Evolutionary conservation across 257 asterid species (phyloP), one percentile per base, ranked within the genome.

Genomic region (Gardenia jasminoides): DNA sequence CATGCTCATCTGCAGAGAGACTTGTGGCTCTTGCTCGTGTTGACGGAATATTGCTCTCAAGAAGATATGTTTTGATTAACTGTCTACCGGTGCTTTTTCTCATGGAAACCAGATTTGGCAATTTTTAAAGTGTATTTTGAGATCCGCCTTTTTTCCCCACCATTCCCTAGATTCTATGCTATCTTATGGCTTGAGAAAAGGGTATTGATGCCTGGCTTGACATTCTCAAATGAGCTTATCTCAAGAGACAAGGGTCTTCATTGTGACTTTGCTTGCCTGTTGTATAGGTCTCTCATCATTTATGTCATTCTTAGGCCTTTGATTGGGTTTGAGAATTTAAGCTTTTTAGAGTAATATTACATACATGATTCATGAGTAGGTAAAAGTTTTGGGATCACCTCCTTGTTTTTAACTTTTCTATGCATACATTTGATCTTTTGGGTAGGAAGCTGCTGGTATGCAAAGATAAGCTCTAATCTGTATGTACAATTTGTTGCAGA

Each of bases 221-320:
- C 97, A 11, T 93, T 90, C 85, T 93, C 97, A 20, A 93, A 93
- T 13, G 97, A 91, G 85, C 94, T 93, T 41, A 93, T 93, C 66
- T 91, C 96, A 22, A 90, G 97, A 84, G 96, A 93, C 28, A 96
- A 93, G 85, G 97, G 97, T 77, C 91, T 93, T 77, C 97, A 93
- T 84, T 89, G 96, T 30, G 97, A 93, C 86, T 93, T 93, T 52
- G 97, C 96, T 68, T 93, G 97, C 91, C 94, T 93, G 68, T 85
- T 91, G 3, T 91, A 91, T 82, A 74, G 93, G 97, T 88, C 67
- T 24, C 44, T 65, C 46, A 69, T 74, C 76, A 36, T 56, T 56
- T 8, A n/a, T 61, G 69, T 33, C 33, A 31, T 61, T 44, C 44
- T 43, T 71, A 28, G 10, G 41, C 8, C 28, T 26, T 59, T n/a